phyloP scores from a whole-genome alignment of 208 protist species.

The Wallacemonas sp. region DNA sequence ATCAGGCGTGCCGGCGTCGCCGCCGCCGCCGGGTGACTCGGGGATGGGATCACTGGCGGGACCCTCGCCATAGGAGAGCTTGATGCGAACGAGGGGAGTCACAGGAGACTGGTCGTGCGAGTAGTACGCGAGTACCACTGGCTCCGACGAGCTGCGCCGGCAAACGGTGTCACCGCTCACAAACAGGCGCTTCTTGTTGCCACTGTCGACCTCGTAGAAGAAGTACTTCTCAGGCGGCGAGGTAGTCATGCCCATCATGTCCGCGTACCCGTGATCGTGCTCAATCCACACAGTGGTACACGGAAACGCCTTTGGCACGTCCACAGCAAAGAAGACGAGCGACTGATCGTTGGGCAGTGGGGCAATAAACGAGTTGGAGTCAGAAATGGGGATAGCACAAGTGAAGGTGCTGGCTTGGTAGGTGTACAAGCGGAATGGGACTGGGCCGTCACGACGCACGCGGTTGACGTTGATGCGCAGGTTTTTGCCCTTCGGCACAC shows the following conservation, averaged over 20 bases:
- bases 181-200: constrained; percentile 2
- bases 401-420: constrained; percentile 65
- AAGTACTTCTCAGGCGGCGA: not conserved
- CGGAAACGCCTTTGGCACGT: constrained; percentile 16
- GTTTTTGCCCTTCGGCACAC: constrained; percentile 41
- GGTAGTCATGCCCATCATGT: not conserved
- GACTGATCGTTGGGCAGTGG: constrained; percentile 33
- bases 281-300: constrained; percentile 6
- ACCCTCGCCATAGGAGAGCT: not conserved
- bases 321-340: constrained; percentile 56
- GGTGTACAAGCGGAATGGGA: constrained; percentile 79
- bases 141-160: not conserved
- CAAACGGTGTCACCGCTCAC: not conserved
- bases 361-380: constrained; percentile 45
- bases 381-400: constrained; percentile 61
- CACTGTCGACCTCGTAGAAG: constrained; percentile 1
- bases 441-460: constrained; percentile 43
- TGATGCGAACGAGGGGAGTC: not conserved
- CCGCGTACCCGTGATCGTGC: not conserved
- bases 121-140: constrained; percentile 3
- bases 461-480: constrained; percentile 63
- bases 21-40: not conserved
- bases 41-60: constrained; percentile 1
- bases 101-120: not conserved
- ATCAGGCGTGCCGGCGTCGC: constrained; percentile 12